These are phyloP conservation scores for Pinus albicaulis DNA, from an alignment of 75 land plant genomes.

Conservation along the genomic window DNA sequence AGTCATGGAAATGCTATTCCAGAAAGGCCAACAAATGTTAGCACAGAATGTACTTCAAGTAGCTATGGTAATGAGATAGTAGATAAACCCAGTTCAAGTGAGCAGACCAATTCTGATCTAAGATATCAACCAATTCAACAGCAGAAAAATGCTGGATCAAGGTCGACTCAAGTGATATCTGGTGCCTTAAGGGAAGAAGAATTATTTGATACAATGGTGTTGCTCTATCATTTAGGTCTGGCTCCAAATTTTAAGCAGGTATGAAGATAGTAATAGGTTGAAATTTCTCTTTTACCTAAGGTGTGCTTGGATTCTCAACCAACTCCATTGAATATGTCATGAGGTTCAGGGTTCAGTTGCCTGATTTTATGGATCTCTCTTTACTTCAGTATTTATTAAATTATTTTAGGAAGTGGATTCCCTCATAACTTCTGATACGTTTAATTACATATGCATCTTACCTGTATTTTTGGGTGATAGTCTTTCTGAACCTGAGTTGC, in stretches of 20 bases:
- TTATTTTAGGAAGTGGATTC: background rate
- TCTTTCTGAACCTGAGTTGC: too few relatives aligned
- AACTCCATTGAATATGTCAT: background rate
- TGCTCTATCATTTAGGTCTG: slow-evolving; percentile 84
- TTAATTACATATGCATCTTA: background rate
- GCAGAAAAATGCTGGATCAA: slow-evolving; percentile 28
- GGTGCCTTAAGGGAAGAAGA: slow-evolving; percentile 81
- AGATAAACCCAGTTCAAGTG: slow-evolving; percentile 83
- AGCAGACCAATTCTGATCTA: too few relatives aligned
- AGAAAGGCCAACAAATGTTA: slow-evolving; percentile 59
- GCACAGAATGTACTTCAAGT: slow-evolving; percentile 51
- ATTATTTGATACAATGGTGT: slow-evolving; percentile 77
- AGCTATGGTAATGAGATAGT: slow-evolving; percentile 66
- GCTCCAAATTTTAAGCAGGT: slow-evolving; percentile 92
- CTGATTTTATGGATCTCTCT: background rate
- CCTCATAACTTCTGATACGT: background rate
- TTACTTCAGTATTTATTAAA: background rate
- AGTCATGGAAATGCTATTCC: slow-evolving; percentile 38
- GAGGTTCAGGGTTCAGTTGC: background rate
- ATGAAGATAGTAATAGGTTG: slow-evolving; percentile 4
- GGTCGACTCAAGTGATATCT: slow-evolving; percentile 44
- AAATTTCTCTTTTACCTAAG: background rate
- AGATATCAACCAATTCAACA: slow-evolving; percentile 36
- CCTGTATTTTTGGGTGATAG: too few relatives aligned
- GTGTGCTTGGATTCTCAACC: background rate